A percentile compares a stretch with the other conserved stretches of the same genome.
Evolutionary conservation across 2,329 filamentous ascomycete genomes (phyloP).

Genomic region (Phaeoacremonium minimum): DNA sequence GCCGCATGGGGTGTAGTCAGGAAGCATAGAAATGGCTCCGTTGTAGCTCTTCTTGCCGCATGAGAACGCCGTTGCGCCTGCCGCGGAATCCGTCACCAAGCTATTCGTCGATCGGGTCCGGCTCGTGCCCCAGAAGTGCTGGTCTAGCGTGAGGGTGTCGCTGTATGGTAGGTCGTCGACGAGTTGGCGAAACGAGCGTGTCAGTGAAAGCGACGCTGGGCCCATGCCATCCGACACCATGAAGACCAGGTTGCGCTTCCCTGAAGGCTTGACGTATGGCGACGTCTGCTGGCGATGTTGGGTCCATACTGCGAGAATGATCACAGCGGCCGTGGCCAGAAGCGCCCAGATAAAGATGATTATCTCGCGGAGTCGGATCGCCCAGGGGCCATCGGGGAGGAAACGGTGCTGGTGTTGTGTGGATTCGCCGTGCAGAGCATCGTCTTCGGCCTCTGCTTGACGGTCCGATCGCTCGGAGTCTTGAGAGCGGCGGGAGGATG

Average conservation of each 20-base stretch:
- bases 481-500: slow-evolving; percentile 20
- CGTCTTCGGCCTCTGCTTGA: slow-evolving; percentile 23
- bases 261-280: slow-evolving; percentile 26
- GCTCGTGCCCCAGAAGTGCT: slow-evolving; percentile 85
- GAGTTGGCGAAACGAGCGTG: slow-evolving; percentile 80
- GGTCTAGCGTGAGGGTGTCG: slow-evolving; percentile 75
- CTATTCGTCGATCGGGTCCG: slow-evolving; percentile 80
- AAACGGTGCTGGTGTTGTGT: slow-evolving; percentile 3
- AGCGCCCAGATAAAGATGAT: slow-evolving; percentile 80
- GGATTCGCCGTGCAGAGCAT: slow-evolving; percentile 19
- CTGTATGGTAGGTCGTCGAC: slow-evolving; percentile 67
- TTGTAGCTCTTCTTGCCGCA: slow-evolving; percentile 96
- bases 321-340: slow-evolving; percentile 71
- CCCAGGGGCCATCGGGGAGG: slow-evolving; percentile 1
- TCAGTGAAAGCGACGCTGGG: slow-evolving; percentile 82
- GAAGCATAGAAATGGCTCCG: slow-evolving; percentile 85
- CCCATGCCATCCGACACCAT: slow-evolving; percentile 99
- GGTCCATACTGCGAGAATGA: slow-evolving; percentile 73
- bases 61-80: slow-evolving; percentile 94
- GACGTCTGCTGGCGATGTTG: slow-evolving; percentile 63
- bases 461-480: slow-evolving; percentile 22
- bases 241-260: slow-evolving; percentile 92
- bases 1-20: slow-evolving; percentile 81
- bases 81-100: slow-evolving; percentile 90
- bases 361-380: slow-evolving; percentile 59